Base-by-base conservation (phyloP, 139 green algal species). In the Haematococcus sp. region DNA sequence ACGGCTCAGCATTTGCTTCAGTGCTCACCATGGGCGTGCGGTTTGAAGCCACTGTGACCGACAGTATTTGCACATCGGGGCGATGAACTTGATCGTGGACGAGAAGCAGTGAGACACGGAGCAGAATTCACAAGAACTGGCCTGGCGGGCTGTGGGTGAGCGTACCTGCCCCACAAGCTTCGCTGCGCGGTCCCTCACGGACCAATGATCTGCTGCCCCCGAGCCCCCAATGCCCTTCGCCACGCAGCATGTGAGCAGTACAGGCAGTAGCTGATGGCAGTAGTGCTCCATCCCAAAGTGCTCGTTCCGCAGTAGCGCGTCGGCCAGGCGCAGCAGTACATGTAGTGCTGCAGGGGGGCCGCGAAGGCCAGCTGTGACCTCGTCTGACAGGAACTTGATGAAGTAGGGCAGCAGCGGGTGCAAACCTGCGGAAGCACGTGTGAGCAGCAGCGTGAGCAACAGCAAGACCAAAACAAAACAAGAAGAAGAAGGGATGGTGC, bases 361-460 rank as follows among this genome's bases (percentile, higher is more conserved):
- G 22, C 71, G 58, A 35, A 92, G 71, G 17, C 71, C 51, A 1
- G 43, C 43, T 20, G 73, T 61, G 20, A 92, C 88, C 58, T 89
- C 85, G 28, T 93, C 86, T 2, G 76, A 76, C 16, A 97, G 76
- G 51, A 91, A 88, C 52, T 94, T 79, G n/a, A 64, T 75, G 20
- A 97, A 87, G 83, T 96, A 96, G 3, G 93, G 93, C n/a, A 85
- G 67, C 63, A 97, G 82, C 25, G 89, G 88, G 59, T 94, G 87
- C 59, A 97, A 73, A 23, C 93, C 92, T 70, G 81, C 30, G 54
- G 34, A 9, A 67, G 27, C 19, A 28, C 20, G n/a, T 63, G 55
- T 30, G 30, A 51, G 19, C 32, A 31, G 34, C 15, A 34, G 4
- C 25, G 31, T 23, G 33, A 31, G 78, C 60, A 44, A 73, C 13